Percentiles rank a stretch among this genome's conserved stretches.
These are phyloP conservation scores for Nakazawaea wyomingensis DNA, from an alignment of 805 yeast species.

Conservation along the genomic window DNA sequence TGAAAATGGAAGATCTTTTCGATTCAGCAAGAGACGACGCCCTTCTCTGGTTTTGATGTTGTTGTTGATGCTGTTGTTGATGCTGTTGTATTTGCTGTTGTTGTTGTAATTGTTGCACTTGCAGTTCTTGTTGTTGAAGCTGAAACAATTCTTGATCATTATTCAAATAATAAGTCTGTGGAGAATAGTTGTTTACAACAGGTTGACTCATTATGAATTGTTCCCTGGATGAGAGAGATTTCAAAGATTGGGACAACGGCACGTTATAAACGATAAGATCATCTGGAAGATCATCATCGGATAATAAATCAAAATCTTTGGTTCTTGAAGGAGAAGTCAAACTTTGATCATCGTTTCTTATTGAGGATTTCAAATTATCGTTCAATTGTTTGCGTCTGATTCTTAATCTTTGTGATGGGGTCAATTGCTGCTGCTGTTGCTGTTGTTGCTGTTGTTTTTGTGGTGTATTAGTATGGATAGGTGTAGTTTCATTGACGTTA, in stretches of 20 bases:
- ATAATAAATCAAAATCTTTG: conserved; percentile 31
- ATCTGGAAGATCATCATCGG: conserved; percentile 51
- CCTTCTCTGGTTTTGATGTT: conserved; percentile 1
- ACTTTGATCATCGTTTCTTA: conserved; percentile 9
- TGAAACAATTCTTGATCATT: not conserved
- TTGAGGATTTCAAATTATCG: conserved; percentile 5
- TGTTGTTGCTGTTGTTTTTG: not conserved
- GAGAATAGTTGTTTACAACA: conserved; percentile 15
- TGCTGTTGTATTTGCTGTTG: not conserved
- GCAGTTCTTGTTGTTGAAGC: not conserved
- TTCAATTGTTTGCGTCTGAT: conserved; percentile 19
- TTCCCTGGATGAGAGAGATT: conserved; percentile 31
- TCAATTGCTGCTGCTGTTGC: conserved; percentile 10
- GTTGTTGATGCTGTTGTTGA: not conserved
- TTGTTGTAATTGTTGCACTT: conserved; percentile 1
- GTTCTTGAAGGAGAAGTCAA: conserved; percentile 1
- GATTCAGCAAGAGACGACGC: conserved; percentile 31
- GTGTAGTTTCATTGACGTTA: not conserved
- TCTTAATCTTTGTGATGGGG: conserved; percentile 25
- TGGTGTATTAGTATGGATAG: not conserved
- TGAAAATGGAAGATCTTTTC: conserved; percentile 41
- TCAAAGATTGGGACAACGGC: conserved; percentile 55
- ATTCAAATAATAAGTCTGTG: conserved; percentile 2
- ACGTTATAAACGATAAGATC: conserved; percentile 55
- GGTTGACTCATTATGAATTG: conserved; percentile 21